Base-by-base conservation (phyloP, 2,329 filamentous ascomycete species). In the Fusarium redolens region DNA sequence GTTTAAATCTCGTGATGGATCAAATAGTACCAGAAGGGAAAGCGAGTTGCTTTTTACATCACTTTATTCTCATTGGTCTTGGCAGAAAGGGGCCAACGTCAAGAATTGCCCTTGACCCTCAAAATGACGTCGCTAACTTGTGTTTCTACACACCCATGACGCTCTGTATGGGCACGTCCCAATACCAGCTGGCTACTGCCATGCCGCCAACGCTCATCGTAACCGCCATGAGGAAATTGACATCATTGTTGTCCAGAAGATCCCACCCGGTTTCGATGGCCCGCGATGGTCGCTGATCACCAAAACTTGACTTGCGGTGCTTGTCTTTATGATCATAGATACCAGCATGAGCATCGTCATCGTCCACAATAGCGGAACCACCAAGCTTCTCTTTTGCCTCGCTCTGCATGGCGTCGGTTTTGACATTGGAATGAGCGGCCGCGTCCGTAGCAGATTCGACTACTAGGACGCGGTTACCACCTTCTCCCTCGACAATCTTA, bases 201-300 rank as follows among this genome's bases (percentile, higher is more conserved):
- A 98, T 97, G 8, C 91, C 93, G 8, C 92, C 89, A 22, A 95
- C 73, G 79, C 93, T 97, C 89, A 97, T 95, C 8, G 86, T 86
- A 18, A 90, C 87, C 0, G 96, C 95, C 96, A 98, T 98, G 63
- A 96, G 81, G 65, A 98, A 90, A 81, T 99, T 99, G 76, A 99
- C 95, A 61, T 93, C 93, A 81, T 99, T 99, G 82, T 99, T 99
- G 82, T 97, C 95, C 64, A 99, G 85, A 69, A 97, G 81, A 79
- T 97, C 89, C 89, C 83, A 86, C 56, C 79, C 94, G 74, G 86
- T 92, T 82, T 93, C 90, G 11, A 92, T 82, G 9, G 90, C 84
- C 22, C 92, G 85, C 57, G 91, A 91, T 68, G 92, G 88, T 76
- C 86, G 86, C 62, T 86, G 83, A 64, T 87, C 84, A 5, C 89